Base-by-base conservation (phyloP, 2,329 filamentous ascomycete genomes). In the Aphanocladium album region DNA sequence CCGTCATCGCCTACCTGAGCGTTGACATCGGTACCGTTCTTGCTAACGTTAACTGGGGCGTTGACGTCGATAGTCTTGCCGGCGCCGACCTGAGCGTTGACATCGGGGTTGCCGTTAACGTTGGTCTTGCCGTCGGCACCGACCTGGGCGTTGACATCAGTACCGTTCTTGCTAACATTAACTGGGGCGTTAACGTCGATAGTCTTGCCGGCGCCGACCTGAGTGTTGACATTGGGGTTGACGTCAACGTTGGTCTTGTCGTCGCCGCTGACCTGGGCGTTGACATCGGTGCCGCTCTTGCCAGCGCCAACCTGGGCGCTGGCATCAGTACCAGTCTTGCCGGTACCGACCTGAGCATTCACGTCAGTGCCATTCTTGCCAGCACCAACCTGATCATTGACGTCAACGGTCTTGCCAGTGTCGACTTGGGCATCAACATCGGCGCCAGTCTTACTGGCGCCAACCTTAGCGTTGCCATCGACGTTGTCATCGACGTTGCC, bases 11-110 rank as follows among this genome's bases (percentile, higher is more conserved):
- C n/a, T 19, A 33, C 47, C 59, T 63, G 62, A 52, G 73, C 46
- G 70, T 75, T 56, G 71, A 74, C 64, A 76, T 71, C 53, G 50
- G 61, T 55, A 51, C 19, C 47, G n/a, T 9, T 35, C 33, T 35
- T 35, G 33, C 77, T 12, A 76, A 72, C 17, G 72, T 73, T 73
- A 64, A 61, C 61, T 14, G 57, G 60, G 47, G 72, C 72, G 67
- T 72, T 74, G 27, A 59, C 61, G 67, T 71, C 74, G 64, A 55
- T 45, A 39, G n/a, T n/a, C n/a, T n/a, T n/a, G n/a, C 23, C 45
- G 60, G 46, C 60, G 9, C 60, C 30, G 43, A 49, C 54, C 12
- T 21, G 30, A 23, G 43, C 54, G n/a, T 60, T 41, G 37, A 55
- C 57, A 19, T 37, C 52, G 39, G n/a, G n/a, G n/a, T n/a, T n/a